These are phyloP conservation scores for Hypomyces rosellus DNA, from an alignment of 2,329 filamentous ascomycete genomes.

Conservation along the genomic window DNA sequence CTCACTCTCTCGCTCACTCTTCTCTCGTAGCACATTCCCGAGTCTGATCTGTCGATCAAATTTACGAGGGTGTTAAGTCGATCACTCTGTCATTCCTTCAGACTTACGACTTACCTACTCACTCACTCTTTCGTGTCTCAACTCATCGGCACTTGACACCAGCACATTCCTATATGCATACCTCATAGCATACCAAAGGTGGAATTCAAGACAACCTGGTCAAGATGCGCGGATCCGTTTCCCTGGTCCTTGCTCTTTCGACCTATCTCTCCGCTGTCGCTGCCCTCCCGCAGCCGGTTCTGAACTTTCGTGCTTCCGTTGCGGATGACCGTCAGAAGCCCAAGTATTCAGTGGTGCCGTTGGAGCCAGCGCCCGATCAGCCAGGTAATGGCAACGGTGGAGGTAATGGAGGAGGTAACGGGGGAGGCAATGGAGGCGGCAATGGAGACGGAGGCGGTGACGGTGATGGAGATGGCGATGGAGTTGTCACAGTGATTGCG, in stretches of 20 bases:
- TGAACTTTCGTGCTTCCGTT: constrained; percentile 18
- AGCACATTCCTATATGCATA: constrained; percentile 5
- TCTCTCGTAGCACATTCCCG: constrained; percentile 6
- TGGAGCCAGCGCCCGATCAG: constrained; percentile 27
- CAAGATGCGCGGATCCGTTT: constrained; percentile 26
- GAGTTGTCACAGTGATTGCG: constrained; percentile 28
- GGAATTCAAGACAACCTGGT: constrained; percentile 9
- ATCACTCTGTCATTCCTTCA: background rate
- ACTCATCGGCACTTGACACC: no score
- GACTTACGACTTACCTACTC: background rate
- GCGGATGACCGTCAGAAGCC: constrained; percentile 19
- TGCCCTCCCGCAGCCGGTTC: constrained; percentile 23
- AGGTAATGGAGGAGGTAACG: constrained; percentile 12
- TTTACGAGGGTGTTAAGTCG: constrained; percentile 3
- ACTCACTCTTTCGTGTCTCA: no score
- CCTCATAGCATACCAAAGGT: background rate
- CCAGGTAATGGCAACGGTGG: constrained; percentile 17
- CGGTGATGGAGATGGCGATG: constrained; percentile 8
- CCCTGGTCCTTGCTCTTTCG: constrained; percentile 25
- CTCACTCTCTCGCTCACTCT: no score
- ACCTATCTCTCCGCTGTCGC: constrained; percentile 19
- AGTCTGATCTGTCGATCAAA: background rate
- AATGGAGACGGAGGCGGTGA: constrained; percentile 11
- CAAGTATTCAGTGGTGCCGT: constrained; percentile 33
- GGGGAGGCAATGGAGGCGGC: constrained; percentile 6